phyloP scores from a whole-genome alignment of 2,329 filamentous ascomycete genomes.

The Fusarium sp. region DNA sequence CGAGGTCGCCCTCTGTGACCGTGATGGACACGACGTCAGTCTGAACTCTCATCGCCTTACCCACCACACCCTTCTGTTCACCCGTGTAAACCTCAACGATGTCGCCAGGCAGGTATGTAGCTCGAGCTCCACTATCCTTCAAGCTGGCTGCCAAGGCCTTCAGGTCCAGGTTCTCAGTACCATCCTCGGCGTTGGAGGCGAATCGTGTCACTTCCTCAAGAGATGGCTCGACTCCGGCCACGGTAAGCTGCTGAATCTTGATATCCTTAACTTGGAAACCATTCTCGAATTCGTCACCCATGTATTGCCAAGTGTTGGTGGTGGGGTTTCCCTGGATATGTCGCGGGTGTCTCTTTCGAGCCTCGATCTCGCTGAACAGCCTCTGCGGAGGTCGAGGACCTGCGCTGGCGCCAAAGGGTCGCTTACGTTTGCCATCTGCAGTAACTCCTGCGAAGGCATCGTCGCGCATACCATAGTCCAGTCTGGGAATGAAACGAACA shows the following conservation, averaged over 20 bases:
- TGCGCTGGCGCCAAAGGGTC: conserved; percentile 65
- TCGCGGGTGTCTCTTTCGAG: conserved; percentile 84
- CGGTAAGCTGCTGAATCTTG: conserved; percentile 86
- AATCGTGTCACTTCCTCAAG: conserved; percentile 97
- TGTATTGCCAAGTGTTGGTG: conserved; percentile 85
- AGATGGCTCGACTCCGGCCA: conserved; percentile 91
- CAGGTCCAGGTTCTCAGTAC: conserved; percentile 92
- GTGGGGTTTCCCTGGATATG: conserved; percentile 75
- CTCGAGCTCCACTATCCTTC: conserved; percentile 83
- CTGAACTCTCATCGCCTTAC: conserved; percentile 86
- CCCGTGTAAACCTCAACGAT: conserved; percentile 97
- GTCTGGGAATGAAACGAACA: conserved; percentile 86
- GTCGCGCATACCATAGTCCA: conserved; percentile 92
- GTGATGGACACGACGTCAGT: conserved; percentile 92
- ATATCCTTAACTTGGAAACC: conserved; percentile 95
- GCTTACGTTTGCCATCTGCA: conserved; percentile 82
- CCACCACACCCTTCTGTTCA: conserved; percentile 91
- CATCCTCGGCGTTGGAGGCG: conserved; percentile 87
- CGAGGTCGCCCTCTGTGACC: conserved; percentile 84
- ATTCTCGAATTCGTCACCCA: conserved; percentile 89
- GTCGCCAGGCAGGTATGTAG: conserved; percentile 91
- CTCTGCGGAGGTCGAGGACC: conserved; percentile 85
- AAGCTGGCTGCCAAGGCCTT: conserved; percentile 90
- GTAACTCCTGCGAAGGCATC: conserved; percentile 65
- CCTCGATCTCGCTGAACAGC: conserved; percentile 92